Conservation (phyloP, 2,329 filamentous ascomycete species). For the Fusarium sp. region DNA sequence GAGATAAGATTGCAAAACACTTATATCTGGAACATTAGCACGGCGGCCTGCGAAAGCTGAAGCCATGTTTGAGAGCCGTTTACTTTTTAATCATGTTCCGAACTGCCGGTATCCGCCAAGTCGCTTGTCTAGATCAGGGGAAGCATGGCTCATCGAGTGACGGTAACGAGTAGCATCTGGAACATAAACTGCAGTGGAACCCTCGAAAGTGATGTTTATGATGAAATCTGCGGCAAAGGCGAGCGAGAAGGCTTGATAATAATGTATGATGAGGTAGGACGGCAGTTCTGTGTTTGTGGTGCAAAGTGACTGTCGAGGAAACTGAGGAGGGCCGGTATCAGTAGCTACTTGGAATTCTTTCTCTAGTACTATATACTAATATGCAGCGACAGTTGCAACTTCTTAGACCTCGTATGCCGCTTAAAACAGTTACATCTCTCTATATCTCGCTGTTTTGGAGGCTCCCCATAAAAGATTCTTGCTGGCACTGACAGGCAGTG, state of each 20-base stretch:
- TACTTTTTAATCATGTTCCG: neutral
- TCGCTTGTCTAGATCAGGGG: conserved; percentile 14
- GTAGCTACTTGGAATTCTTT: neutral
- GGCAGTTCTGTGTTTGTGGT: conserved; percentile 28
- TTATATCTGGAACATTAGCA: neutral
- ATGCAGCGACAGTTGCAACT: neutral
- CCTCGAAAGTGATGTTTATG: neutral
- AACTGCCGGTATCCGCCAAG: neutral
- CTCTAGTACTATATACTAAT: neutral
- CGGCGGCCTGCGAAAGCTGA: neutral
- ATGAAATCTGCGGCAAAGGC: neutral
- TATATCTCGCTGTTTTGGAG: neutral
- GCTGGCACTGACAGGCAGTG: conserved; percentile 16
- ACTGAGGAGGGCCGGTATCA: neutral
- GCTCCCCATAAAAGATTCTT: neutral
- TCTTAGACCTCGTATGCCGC: neutral
- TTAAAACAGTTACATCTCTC: neutral
- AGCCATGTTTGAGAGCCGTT: neutral
- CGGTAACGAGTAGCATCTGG: conserved; percentile 23
- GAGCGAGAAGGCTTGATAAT: conserved; percentile 11
- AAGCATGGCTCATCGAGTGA: conserved; percentile 12
- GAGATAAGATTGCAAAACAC: neutral
- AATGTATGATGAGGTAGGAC: conserved; percentile 32
- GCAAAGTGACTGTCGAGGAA: conserved; percentile 9
- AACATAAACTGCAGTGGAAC: conserved; percentile 41